Evolutionary conservation across 139 green algal species (phyloP).

Genomic region (Chlamydomonas sphaeroides): DNA sequence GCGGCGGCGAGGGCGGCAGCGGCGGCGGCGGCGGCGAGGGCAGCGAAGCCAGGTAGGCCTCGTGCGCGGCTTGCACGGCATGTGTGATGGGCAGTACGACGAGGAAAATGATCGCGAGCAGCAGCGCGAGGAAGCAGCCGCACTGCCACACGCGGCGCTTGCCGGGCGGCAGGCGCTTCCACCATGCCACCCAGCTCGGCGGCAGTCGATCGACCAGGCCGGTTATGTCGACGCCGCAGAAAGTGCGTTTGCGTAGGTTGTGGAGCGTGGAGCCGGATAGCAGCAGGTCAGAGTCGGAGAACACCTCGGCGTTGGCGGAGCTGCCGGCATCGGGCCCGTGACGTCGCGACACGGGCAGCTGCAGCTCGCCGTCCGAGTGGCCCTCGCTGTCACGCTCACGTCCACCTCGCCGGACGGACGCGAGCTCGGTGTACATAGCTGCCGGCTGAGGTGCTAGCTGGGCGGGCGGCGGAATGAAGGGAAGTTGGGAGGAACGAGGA

Average conservation of each 20-base stretch:
- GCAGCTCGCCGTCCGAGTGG: too few species aligned
- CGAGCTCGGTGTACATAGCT: too few species aligned
- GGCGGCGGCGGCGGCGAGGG: conserved; percentile 10
- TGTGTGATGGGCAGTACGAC: neutral
- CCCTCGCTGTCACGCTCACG: too few species aligned
- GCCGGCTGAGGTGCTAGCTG: too few species aligned
- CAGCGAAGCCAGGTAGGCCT: neutral
- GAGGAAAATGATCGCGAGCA: neutral
- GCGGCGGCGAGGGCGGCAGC: neutral
- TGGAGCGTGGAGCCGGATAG: neutral
- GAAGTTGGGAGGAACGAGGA: too few species aligned
- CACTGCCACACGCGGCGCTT: neutral
- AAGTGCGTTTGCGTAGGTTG: conserved; percentile 5
- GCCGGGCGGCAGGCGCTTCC: conserved; percentile 1
- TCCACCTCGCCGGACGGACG: too few species aligned
- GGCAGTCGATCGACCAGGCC: conserved; percentile 13
- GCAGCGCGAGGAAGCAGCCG: neutral
- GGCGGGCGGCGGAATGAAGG: too few species aligned
- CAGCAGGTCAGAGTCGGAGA: conserved; percentile 8
- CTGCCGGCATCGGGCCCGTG: too few species aligned
- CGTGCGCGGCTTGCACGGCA: neutral
- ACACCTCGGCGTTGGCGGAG: neutral
- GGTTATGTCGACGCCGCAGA: conserved; percentile 14
- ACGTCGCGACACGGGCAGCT: too few species aligned
- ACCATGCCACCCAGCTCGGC: neutral